Evolutionary conservation across 2,329 filamentous ascomycete species (phyloP).

Genomic region (Ambrosiella xylebori): DNA sequence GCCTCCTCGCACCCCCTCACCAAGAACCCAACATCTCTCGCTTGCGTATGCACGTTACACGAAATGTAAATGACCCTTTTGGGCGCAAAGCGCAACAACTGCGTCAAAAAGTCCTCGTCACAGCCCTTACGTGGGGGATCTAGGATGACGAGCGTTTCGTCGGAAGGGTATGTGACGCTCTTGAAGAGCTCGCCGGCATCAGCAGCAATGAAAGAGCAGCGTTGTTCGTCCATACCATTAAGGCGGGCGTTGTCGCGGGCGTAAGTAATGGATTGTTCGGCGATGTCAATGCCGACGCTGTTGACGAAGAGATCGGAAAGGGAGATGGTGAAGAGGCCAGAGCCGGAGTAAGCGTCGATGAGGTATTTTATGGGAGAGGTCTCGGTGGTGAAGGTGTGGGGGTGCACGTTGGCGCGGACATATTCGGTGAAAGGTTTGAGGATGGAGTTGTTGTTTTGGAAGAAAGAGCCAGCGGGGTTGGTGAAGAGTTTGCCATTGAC

Average conservation of each 20-base stretch:
- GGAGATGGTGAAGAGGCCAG: conserved; percentile 90
- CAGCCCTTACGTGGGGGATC: conserved; percentile 96
- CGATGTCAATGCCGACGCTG: conserved; percentile 82
- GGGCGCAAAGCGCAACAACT: conserved; percentile 64
- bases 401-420: conserved; percentile 63
- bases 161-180: conserved; percentile 33
- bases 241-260: conserved; percentile 62
- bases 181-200: conserved; percentile 70
- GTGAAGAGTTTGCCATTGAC: conserved; percentile 70
- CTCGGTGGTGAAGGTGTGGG: conserved; percentile 21
- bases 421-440: conserved; percentile 72
- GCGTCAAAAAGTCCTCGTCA: conserved; percentile 64
- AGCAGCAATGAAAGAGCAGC: conserved; percentile 73
- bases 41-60: conserved; percentile 96
- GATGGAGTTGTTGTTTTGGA: conserved; percentile 99
- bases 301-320: conserved; percentile 71
- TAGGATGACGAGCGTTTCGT: conserved; percentile 82
- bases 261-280: conserved; percentile 56
- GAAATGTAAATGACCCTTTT: conserved; percentile 79
- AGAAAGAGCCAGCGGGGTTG: conserved; percentile 87
- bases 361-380: conserved; percentile 53
- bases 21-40: conserved; percentile 74
- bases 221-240: conserved; percentile 50
- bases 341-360: conserved; percentile 95
- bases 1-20: conserved; percentile 43